Conservation (phyloP, 78 protist genomes). For the slime mould (Dictyostelium discoideum) region dicty_2.7 NC_007088.5:8438001-8438500, state of each 20-base stretch:
- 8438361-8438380: conserved; percentile 59
- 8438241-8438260: conserved; percentile 27
- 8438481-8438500: conserved; percentile 19
- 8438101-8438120: background rate
- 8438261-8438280: background rate
- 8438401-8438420: conserved; percentile 36
- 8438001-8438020: conserved; percentile 40
- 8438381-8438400: background rate
- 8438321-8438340: conserved; percentile 76
- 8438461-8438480: background rate
- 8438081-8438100: background rate
- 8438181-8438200: conserved; percentile 45
- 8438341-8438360: conserved; percentile 68
- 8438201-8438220: conserved; percentile 48
- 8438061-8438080: background rate
- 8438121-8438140: conserved; percentile 8
- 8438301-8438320: conserved; percentile 78
- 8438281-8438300: conserved; percentile 61
- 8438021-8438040: conserved; percentile 1
- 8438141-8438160: background rate
- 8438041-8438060: conserved; percentile 14
- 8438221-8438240: conserved; percentile 47
- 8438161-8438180: conserved; percentile 43
- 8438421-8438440: background rate
- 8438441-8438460: background rate